Base-by-base conservation (phyloP, 768 basidiomycete species). In the Dendrothele bispora region DNA sequence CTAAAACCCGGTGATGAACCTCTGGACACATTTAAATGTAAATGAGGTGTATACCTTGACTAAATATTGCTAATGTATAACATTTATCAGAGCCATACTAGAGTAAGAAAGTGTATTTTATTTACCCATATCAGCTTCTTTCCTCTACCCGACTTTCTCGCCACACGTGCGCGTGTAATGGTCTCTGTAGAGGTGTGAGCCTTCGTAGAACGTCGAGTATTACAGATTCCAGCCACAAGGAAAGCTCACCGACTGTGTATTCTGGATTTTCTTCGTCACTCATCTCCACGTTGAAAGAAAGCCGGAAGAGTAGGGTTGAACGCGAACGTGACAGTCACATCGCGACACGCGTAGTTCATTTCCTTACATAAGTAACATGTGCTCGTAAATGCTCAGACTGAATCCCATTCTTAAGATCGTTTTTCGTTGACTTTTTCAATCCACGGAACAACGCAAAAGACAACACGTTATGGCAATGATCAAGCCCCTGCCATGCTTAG, bases 31-130 rank as follows among this genome's bases (percentile, higher is more conserved):
- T 3, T 20, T 12, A 8, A 29, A 10, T 6, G 21, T 18, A 64
- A 75, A n/a, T n/a, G n/a, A n/a, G n/a, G n/a, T n/a, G n/a, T n/a
- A 57, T 60, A 84, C 83, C 62, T 82, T 77, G 46, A 84, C 82
- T 39, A 67, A 68, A 60, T 78, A 85, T 67, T 72, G 72, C 83
- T 84, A 29, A 18, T 20, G 39, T 54, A 53, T 28, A 48, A 41
- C 39, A 22, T 39, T 56, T 8, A 51, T 46, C 50, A 46, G 10
- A 28, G 36, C n/a, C 25, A 26, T 7, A 48, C 32, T 22, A 49
- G 41, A 38, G 46, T 35, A n/a, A 47, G 30, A 52, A n/a, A n/a
- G n/a, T n/a, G n/a, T n/a, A n/a, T n/a, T n/a, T n/a, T n/a, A n/a
- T 71, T 32, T 60, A 84, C 83, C 82, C 81, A 83, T 28, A 71